Base-by-base conservation (phyloP, 78 protist genomes). In the Tieghemostelium lacteum region DNA sequence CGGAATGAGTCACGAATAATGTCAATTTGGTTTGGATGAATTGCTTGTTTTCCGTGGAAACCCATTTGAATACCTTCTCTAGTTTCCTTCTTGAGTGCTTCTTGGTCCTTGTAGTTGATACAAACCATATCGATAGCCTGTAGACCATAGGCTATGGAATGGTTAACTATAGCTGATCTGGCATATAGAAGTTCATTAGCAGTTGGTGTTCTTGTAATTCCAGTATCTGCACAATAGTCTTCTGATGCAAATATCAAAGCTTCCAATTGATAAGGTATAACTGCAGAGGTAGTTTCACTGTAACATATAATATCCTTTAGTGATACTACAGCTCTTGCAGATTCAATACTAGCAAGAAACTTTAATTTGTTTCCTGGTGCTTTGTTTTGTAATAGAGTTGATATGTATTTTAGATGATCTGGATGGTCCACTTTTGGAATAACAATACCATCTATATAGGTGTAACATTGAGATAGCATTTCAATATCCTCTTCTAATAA, bases 101-200 rank as follows among this genome's bases (percentile, higher is more conserved):
- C 87, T 34, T 29, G 57, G 22, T 91, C 83, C 24, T 91, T 91
- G 75, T 45, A 91, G 34, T 91, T 70, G 26, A 91, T 74, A 16
- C 94, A 91, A 19, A 91, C 94, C 89, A 91, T 83, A 50, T 91
- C 94, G 40, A 91, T 91, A 3, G 94, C 85, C 26, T 77, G 94
- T 39, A 91, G 29, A 33, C 94, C 83, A 58, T 39, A 14, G 10
- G 94, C 94, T 8, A 73, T 69, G 3, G 94, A 88, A 52, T 91
- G 89, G 31, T 37, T 78, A 31, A 80, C 88, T 4, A 91, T 77
- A 2, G 31, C 0, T 63, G 78, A 70, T n/a, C 94, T 29, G 2
- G 94, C 94, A 71, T 55, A 91, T 14, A 69, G 20, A 39, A 91
- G 50, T 24, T 91, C 94, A 0, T 52, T 45, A 6, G 92, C 88